Conservation (phyloP, 2,329 filamentous ascomycete species). For the Penicillium frequentans region DNA sequence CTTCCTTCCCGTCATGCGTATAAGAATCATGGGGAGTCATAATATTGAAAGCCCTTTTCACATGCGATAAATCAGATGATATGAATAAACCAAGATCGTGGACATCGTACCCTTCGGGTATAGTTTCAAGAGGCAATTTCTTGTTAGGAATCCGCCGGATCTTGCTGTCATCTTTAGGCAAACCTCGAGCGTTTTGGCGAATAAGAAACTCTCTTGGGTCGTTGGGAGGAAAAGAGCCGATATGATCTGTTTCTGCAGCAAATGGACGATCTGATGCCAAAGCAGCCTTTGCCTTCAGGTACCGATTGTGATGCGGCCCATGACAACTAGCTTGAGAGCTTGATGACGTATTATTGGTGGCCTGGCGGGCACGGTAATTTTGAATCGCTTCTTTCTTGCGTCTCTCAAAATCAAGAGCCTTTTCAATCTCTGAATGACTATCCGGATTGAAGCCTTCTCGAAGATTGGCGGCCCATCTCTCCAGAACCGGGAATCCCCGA, state of each 20-base stretch:
- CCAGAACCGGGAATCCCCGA: constrained; percentile 22
- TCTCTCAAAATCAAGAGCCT: constrained; percentile 23
- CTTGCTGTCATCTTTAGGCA: background rate
- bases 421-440: constrained; percentile 12
- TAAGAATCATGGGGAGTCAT: constrained; percentile 1
- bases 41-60: background rate
- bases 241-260: constrained; percentile 2
- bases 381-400: constrained; percentile 24
- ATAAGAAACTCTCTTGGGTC: constrained; percentile 22
- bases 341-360: background rate
- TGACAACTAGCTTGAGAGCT: background rate
- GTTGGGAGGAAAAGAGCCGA: background rate
- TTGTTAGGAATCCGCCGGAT: constrained; percentile 1
- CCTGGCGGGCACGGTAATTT: background rate
- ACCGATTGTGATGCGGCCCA: constrained; percentile 15
- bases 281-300: constrained; percentile 20
- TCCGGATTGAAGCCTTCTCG: constrained; percentile 6
- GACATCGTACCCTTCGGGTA: constrained; percentile 16
- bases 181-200: background rate
- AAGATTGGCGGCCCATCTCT: constrained; percentile 23
- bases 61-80: background rate
- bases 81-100: constrained; percentile 6
- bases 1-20: background rate
- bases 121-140: constrained; percentile 18
- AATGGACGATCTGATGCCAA: constrained; percentile 6